These are phyloP conservation scores for Celoporthe dispersa DNA, from an alignment of 2,329 filamentous ascomycete genomes.

Conservation along the genomic window DNA sequence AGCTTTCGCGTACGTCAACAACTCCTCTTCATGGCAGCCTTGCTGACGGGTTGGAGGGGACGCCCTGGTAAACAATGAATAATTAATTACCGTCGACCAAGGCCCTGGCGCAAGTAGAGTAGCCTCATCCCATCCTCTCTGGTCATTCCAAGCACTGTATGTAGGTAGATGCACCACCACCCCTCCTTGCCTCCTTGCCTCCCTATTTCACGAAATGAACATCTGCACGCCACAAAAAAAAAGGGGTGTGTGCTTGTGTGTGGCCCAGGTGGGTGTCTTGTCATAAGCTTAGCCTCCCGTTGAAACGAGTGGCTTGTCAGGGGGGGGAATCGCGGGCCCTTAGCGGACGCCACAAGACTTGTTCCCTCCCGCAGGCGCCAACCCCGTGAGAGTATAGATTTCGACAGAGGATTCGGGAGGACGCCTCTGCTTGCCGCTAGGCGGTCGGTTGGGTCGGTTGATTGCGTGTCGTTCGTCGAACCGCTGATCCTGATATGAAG, in stretches of 20 bases:
- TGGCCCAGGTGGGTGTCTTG: not conserved
- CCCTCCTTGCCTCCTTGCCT: too few species aligned
- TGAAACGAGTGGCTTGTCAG: not conserved
- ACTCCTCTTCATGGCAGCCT: not conserved
- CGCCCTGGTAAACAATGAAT: not conserved
- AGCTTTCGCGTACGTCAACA: not conserved
- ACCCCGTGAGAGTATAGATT: not conserved
- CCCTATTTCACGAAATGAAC: slow-evolving; percentile 4
- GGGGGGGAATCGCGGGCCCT: not conserved
- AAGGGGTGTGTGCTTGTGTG: too few species aligned
- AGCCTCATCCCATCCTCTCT: not conserved
- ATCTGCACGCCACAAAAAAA: slow-evolving; percentile 2
- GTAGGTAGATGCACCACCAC: not conserved
- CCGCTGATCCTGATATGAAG: not conserved
- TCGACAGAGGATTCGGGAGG: too few species aligned
- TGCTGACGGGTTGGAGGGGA: not conserved
- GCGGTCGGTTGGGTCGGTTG: too few species aligned
- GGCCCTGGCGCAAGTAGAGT: not conserved
- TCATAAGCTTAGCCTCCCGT: not conserved
- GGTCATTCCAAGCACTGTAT: not conserved
- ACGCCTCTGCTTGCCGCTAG: too few species aligned
- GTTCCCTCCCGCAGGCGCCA: slow-evolving; percentile 1
- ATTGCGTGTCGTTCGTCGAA: not conserved
- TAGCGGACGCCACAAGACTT: not conserved
- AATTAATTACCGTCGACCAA: not conserved